A percentile compares a stretch with the other conserved stretches of the same genome.
phyloP scores from a whole-genome alignment of 169 alveolate species.

The Neospora caninum region DNA sequence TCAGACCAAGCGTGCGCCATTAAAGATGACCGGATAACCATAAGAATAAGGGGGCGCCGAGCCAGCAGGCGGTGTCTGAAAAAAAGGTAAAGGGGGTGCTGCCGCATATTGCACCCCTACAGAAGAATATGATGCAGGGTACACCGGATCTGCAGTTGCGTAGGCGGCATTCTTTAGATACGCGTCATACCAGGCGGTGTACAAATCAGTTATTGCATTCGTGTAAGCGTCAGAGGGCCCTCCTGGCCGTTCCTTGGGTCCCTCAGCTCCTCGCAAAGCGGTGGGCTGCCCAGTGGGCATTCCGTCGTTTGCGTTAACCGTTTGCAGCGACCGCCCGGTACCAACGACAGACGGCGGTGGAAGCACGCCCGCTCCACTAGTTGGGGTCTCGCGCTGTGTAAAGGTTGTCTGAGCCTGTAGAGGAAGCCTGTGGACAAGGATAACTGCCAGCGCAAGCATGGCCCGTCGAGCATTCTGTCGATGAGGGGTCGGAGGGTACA shows the following conservation, averaged over 20 bases:
- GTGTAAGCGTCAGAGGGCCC: background rate
- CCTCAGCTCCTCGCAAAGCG: background rate
- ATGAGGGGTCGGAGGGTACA: background rate
- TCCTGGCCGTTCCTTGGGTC: background rate
- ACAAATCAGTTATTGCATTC: background rate
- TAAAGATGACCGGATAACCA: conserved; percentile 27
- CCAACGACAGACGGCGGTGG: background rate
- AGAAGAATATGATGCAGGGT: background rate
- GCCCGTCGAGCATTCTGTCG: background rate
- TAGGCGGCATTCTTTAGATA: background rate
- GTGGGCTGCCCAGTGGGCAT: background rate
- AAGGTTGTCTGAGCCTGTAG: background rate
- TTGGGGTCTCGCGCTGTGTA: background rate
- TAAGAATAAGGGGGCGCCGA: background rate
- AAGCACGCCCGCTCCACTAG: background rate
- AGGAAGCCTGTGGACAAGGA: background rate
- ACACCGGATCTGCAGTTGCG: background rate
- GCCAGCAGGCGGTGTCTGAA: conserved; percentile 46
- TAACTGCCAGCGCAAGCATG: background rate
- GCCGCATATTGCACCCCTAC: background rate
- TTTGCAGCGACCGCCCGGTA: background rate
- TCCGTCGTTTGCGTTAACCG: background rate
- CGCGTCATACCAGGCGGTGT: conserved; percentile 18
- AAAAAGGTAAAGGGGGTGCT: background rate
- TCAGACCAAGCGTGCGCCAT: conserved; percentile 13